These are phyloP conservation scores for Aspergillus indologenus DNA, from an alignment of 495 filamentous ascomycete genomes.

Conservation along the genomic window DNA sequence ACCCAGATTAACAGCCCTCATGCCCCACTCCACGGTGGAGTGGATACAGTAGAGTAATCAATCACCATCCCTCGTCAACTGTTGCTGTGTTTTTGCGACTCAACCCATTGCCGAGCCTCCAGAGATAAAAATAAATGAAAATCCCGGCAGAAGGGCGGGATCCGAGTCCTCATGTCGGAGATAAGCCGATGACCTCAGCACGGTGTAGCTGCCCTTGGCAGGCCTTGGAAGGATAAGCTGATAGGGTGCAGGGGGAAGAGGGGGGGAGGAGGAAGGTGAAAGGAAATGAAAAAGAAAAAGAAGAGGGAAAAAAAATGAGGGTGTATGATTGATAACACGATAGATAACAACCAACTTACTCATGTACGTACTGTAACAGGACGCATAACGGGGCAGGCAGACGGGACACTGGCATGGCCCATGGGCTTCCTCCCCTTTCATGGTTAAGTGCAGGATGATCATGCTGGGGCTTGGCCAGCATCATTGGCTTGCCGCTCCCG, in stretches of 20 bases:
- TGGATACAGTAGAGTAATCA: background rate
- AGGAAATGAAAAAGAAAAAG: background rate
- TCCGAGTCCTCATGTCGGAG: background rate
- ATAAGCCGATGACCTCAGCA: background rate
- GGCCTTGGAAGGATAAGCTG: background rate
- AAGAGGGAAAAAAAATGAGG: no score
- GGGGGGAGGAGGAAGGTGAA: background rate
- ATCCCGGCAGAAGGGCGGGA: no score
- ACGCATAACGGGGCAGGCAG: slow-evolving; percentile 1
- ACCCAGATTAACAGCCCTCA: background rate
- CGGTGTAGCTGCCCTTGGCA: background rate
- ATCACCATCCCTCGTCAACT: background rate
- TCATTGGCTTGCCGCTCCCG: slow-evolving; percentile 8
- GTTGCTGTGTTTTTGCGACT: background rate
- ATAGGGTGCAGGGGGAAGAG: background rate
- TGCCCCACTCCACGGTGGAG: background rate
- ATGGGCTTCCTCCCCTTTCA: background rate
- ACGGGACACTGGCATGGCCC: no score
- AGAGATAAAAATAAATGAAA: background rate
- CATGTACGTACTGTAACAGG: no score
- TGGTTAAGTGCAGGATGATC: slow-evolving; percentile 6
- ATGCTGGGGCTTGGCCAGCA: slow-evolving; percentile 13
- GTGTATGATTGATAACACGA: slow-evolving; percentile 1
- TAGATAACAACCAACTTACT: no score
- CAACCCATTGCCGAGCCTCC: background rate